A percentile compares a stretch with the other conserved stretches of the same genome.
These are phyloP conservation scores for Apophysomyces trapeziformis DNA, from an alignment of 371 early-diverging fungal species.

Conservation along the genomic window DNA sequence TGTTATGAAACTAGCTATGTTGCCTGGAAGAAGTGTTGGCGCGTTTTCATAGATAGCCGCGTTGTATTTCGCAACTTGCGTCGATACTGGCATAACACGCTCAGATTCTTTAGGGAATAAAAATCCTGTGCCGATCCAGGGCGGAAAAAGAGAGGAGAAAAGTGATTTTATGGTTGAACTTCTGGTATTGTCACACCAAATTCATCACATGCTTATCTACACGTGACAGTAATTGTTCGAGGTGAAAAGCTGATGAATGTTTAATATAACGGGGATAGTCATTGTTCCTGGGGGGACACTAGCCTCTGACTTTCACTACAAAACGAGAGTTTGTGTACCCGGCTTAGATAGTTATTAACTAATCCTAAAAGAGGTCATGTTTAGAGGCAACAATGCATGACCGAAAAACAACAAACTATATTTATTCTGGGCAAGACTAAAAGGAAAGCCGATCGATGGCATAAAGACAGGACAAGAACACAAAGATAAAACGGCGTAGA, in stretches of 20 bases:
- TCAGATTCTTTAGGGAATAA: not conserved
- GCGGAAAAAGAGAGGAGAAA: not conserved
- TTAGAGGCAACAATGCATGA: no score
- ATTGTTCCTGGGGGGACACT: no score
- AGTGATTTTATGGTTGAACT: no score
- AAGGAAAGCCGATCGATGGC: not conserved
- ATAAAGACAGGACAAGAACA: not conserved
- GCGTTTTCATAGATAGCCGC: not conserved
- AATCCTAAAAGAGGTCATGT: no score
- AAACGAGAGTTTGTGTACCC: no score
- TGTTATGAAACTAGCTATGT: slow-evolving; percentile 34
- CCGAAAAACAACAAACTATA: no score
- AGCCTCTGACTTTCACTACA: no score
- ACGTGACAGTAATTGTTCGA: not conserved
- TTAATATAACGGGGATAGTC: no score
- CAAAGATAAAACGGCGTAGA: not conserved
- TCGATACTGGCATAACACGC: not conserved
- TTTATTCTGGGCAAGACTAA: not conserved
- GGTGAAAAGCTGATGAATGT: not conserved
- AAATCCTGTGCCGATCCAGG: not conserved
- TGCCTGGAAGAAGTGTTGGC: slow-evolving; percentile 31
- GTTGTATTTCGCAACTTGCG: not conserved
- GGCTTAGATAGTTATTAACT: no score
- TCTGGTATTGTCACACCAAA: not conserved
- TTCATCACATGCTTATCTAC: not conserved